A percentile compares a stretch with the other conserved stretches of the same genome.
Evolutionary conservation across 2,329 filamentous ascomycete species (phyloP).

Genomic region (Xenoacremonium recifei): DNA sequence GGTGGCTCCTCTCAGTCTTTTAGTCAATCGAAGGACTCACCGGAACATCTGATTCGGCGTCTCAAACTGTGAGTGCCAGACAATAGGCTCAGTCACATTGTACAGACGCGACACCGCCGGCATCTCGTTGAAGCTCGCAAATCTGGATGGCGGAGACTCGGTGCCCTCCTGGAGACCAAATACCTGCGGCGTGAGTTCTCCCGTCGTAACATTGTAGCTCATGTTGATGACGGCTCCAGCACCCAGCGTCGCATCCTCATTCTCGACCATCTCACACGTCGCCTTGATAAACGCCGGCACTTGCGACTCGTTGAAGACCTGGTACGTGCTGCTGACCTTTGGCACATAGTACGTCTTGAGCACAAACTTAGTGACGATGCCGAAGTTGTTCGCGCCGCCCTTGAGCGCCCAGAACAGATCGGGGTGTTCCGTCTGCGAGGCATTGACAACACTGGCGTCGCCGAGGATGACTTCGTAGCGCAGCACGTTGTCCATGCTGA

Average conservation of each 20-base stretch:
- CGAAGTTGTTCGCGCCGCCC: slow-evolving; percentile 58
- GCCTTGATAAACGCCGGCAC: slow-evolving; percentile 27
- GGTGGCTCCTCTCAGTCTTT: slow-evolving; percentile 28
- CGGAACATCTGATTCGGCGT: no score
- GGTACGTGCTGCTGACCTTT: slow-evolving; percentile 34
- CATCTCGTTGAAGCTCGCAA: no score
- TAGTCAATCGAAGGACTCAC: no score
- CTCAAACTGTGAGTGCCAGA: no score
- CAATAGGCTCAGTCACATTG: no score
- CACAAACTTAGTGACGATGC: slow-evolving; percentile 45
- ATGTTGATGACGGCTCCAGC: slow-evolving; percentile 33
- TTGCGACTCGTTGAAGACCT: slow-evolving; percentile 26
- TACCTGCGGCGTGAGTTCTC: slow-evolving; percentile 18
- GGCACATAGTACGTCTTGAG: slow-evolving; percentile 44
- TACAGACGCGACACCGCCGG: no score
- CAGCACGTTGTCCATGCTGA: slow-evolving; percentile 47
- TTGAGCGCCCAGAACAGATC: slow-evolving; percentile 54
- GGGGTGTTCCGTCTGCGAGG: slow-evolving; percentile 37
- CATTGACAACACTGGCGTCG: slow-evolving; percentile 46
- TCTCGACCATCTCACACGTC: slow-evolving; percentile 20
- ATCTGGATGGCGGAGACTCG: slow-evolving; percentile 6
- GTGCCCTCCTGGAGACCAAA: slow-evolving; percentile 32
- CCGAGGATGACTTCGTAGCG: slow-evolving; percentile 53
- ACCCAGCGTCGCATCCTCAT: slow-evolving; percentile 22
- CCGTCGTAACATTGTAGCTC: slow-evolving; percentile 27